Conservation (phyloP, 2,329 filamentous ascomycete genomes). For the Xylaria sp. region DNA sequence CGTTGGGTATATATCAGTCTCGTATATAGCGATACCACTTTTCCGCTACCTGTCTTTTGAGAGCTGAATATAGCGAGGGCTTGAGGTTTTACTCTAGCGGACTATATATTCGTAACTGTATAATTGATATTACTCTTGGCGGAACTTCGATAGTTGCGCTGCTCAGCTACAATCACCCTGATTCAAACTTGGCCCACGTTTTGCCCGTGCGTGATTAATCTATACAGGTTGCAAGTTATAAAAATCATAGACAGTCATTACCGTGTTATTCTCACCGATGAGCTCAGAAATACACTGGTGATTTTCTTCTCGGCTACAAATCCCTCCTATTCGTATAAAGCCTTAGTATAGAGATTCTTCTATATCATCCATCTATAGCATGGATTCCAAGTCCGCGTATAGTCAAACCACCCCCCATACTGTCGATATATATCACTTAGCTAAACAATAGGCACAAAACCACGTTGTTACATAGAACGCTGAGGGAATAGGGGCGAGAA, state of each 20-base stretch:
- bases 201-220: conserved; percentile 1
- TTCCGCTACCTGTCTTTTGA: conserved; percentile 24
- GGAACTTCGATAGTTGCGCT: conserved; percentile 36
- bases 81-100: conserved; percentile 35
- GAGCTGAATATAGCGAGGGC: conserved; percentile 29
- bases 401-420: too few relatives aligned
- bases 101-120: conserved; percentile 48
- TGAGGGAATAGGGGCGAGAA: too few relatives aligned
- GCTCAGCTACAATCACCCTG: conserved; percentile 3
- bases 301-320: background rate
- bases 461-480: too few relatives aligned
- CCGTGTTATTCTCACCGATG: background rate
- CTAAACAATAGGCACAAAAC: too few relatives aligned
- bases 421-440: too few relatives aligned
- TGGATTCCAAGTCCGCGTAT: too few relatives aligned
- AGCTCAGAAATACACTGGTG: background rate
- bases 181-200: background rate
- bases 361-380: background rate
- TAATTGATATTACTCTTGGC: conserved; percentile 45
- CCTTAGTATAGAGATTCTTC: too few relatives aligned
- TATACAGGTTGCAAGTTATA: background rate
- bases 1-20: conserved; percentile 38
- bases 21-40: conserved; percentile 37
- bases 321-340: background rate
- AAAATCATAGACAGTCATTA: background rate